Base-by-base conservation (phyloP, 2,329 filamentous ascomycete genomes). In the Bipolaris gigantea region DNA sequence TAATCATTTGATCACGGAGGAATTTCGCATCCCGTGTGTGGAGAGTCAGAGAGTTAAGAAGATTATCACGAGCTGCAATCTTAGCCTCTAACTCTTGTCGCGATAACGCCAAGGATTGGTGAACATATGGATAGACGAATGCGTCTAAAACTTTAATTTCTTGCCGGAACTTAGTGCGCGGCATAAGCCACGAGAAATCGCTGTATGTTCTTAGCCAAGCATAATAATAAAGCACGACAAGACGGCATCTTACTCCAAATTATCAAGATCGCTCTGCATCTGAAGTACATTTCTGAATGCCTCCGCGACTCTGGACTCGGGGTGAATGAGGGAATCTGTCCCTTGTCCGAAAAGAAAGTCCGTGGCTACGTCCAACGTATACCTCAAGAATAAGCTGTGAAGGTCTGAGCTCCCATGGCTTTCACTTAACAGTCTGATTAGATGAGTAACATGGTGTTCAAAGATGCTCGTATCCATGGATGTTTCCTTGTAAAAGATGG, bases 1-100 rank as follows among this genome's bases (percentile, higher is more conserved):
- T 71, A 23, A 73, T 57, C 5, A 72, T 60, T 30, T 75, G 67
- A 42, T 54, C 57, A 42, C 69, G 67, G 44, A 74, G 57, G 3
- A 48, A 35, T 1, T 43, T 51, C 13, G 33, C 54, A 48, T 71
- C 52, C 8, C 41, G n/a, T 3, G 62, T 65, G 39, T 50, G n/a
- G 30, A 57, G 47, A 32, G 61, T 44, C 10, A 73, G 55, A 16
- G 64, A 62, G 34, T 66, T 36, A 6, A 69, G 60, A 52, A 74
- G 62, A 8, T 65, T 57, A 54, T 66, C 67, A 21, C 62, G 56
- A 42, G 41, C 10, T 16, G 39, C 19, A 16, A 41, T 23, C 15
- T 41, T 41, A 19, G 39, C 15, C 23, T 41, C 10, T 11, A 41
- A 19, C 23, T 41, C 19, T 15, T 11, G 19, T 23, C 11, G 23